phyloP scores from a whole-genome alignment of 805 yeast species.

The Candida pseudofarinosa region DNA sequence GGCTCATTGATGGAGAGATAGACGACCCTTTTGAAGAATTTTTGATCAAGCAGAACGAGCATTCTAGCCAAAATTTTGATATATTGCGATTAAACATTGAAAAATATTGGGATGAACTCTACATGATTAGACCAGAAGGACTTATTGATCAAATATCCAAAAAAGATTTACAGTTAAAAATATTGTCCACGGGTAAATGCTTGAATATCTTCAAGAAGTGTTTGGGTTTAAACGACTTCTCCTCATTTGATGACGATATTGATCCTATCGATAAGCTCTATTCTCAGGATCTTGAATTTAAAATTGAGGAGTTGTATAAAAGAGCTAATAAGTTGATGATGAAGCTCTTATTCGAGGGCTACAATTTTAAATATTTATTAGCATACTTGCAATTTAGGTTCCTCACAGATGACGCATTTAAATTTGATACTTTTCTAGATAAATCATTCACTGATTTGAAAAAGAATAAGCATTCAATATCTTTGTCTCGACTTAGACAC shows the following conservation, averaged over 20 bases:
- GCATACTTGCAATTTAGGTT: slow-evolving; percentile 52
- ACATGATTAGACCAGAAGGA: slow-evolving; percentile 69
- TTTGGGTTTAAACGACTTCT: slow-evolving; percentile 42
- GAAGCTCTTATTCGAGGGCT: slow-evolving; percentile 58
- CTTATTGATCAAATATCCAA: slow-evolving; percentile 60
- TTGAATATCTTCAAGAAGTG: slow-evolving; percentile 67
- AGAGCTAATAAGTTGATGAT: slow-evolving; percentile 64
- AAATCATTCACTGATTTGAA: slow-evolving; percentile 50
- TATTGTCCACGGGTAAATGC: slow-evolving; percentile 81
- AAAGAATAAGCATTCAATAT: slow-evolving; percentile 32
- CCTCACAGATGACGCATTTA: slow-evolving; percentile 49
- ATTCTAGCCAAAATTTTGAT: slow-evolving; percentile 21
- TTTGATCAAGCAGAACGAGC: slow-evolving; percentile 49
- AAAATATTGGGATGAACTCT: slow-evolving; percentile 72
- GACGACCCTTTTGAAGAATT: slow-evolving; percentile 83
- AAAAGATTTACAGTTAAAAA: slow-evolving; percentile 53
- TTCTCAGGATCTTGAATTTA: slow-evolving; percentile 47
- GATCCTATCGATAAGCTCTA: slow-evolving; percentile 25
- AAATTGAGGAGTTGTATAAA: slow-evolving; percentile 56
- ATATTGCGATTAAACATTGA: slow-evolving; percentile 43
- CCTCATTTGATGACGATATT: slow-evolving; percentile 21
- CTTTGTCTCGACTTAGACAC: slow-evolving; percentile 24
- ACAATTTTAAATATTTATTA: slow-evolving; percentile 46
- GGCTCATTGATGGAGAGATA: slow-evolving; percentile 74
- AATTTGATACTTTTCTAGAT: slow-evolving; percentile 51